Conservation (phyloP, 2,329 filamentous ascomycete genomes). For the Acarospora socialis region DNA sequence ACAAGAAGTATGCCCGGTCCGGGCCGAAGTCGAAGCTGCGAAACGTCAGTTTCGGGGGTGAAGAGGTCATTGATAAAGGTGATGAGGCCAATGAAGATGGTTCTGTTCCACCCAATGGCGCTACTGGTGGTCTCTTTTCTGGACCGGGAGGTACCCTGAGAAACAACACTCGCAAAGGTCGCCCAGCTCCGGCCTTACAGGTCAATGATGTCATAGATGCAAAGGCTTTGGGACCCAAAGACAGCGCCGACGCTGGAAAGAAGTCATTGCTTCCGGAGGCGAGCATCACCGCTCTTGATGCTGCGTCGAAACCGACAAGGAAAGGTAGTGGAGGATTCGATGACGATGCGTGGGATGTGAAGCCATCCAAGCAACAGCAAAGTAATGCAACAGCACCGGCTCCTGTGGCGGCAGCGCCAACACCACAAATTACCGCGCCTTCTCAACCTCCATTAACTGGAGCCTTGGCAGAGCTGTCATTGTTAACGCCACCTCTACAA, state of each 20-base stretch:
- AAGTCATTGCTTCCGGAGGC: slow-evolving; percentile 27
- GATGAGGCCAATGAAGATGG: slow-evolving; percentile 28
- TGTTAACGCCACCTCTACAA: slow-evolving; percentile 46
- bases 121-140: slow-evolving; percentile 65
- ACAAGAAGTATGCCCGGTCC: slow-evolving; percentile 61
- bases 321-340: slow-evolving; percentile 57
- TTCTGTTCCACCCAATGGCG: slow-evolving; percentile 23
- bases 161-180: slow-evolving; percentile 88
- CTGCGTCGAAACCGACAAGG: slow-evolving; percentile 34
- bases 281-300: slow-evolving; percentile 35
- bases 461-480: slow-evolving; percentile 53
- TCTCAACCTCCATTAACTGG: slow-evolving; percentile 46
- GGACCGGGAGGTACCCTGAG: slow-evolving; percentile 79
- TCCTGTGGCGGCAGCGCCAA: slow-evolving; percentile 24
- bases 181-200: slow-evolving; percentile 74
- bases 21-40: slow-evolving; percentile 39
- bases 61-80: slow-evolving; percentile 41
- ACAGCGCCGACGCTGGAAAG: slow-evolving; percentile 30
- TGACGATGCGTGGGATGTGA: slow-evolving; percentile 94
- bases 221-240: slow-evolving; percentile 63
- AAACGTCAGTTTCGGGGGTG: slow-evolving; percentile 38
- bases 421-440: slow-evolving; percentile 25
- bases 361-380: slow-evolving; percentile 48
- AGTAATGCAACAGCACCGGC: slow-evolving; percentile 26
- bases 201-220: slow-evolving; percentile 76